Percentiles rank a stretch among this genome's conserved stretches.
Conservation (phyloP, 331 rosid species). For the Pyracantha coccinea region DNA sequence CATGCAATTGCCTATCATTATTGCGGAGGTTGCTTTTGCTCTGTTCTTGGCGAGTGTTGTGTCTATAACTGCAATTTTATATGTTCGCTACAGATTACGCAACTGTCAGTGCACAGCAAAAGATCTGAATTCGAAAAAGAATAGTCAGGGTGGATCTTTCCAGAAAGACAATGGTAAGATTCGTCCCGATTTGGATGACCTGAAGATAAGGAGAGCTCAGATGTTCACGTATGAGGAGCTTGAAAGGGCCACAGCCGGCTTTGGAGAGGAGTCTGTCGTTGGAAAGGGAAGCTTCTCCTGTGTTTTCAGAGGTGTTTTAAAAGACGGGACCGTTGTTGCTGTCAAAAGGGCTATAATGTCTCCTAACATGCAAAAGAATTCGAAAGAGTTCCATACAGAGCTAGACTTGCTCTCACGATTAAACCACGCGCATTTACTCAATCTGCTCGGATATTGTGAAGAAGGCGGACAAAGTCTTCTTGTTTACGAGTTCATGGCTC, state of each 20-base stretch:
- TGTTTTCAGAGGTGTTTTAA: slow-evolving; percentile 76
- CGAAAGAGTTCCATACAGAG: slow-evolving; percentile 92
- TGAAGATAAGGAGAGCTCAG: slow-evolving; percentile 80
- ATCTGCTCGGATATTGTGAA: slow-evolving; percentile 88
- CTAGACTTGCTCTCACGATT: slow-evolving; percentile 81
- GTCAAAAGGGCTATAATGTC: slow-evolving; percentile 89
- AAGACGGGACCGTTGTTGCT: slow-evolving; percentile 84
- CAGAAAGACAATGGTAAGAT: slow-evolving; percentile 54
- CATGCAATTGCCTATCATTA: slow-evolving; percentile 62
- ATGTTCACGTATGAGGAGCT: slow-evolving; percentile 85
- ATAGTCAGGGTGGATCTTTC: slow-evolving; percentile 21
- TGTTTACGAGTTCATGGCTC: slow-evolving; percentile 95
- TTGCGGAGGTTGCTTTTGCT: slow-evolving; percentile 73
- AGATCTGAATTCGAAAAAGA: slow-evolving; percentile 37
- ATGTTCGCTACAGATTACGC: slow-evolving; percentile 66
- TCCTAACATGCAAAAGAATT: slow-evolving; percentile 79
- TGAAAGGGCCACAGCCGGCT: slow-evolving; percentile 72
- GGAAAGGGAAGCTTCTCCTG: slow-evolving; percentile 95
- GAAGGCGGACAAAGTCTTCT: slow-evolving; percentile 91
- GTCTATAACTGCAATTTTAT: slow-evolving; percentile 54
- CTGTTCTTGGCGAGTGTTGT: slow-evolving; percentile 56
- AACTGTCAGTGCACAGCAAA: slow-evolving; percentile 51
- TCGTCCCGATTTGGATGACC: slow-evolving; percentile 67
- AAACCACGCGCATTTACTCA: slow-evolving; percentile 93
- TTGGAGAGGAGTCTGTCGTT: slow-evolving; percentile 74